Conservation (phyloP, 1,139 yeast species). For the Debaryomyces psychrophilus region DNA sequence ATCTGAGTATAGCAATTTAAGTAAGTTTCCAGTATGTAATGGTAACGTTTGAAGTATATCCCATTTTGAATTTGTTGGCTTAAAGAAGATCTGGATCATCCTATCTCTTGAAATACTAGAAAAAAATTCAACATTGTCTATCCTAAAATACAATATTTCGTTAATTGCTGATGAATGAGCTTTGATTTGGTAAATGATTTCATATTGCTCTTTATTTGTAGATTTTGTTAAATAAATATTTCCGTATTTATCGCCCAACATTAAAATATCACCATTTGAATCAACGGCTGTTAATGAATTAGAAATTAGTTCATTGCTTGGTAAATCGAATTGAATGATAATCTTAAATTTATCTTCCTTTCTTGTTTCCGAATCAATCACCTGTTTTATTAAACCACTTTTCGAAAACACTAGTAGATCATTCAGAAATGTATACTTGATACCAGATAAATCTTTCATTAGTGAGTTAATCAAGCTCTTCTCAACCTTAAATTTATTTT, state of each 20-base stretch:
- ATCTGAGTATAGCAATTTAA: constrained; percentile 36
- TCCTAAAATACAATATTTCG: constrained; percentile 39
- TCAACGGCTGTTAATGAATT: constrained; percentile 36
- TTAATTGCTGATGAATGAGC: constrained; percentile 57
- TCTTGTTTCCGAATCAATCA: constrained; percentile 14
- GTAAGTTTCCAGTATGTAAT: constrained; percentile 58
- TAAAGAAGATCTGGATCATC: constrained; percentile 57
- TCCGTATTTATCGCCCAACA: constrained; percentile 55
- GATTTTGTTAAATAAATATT: constrained; percentile 29
- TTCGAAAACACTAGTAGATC: constrained; percentile 44
- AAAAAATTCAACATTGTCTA: constrained; percentile 28
- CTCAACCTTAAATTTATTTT: constrained; percentile 12
- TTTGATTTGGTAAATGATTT: constrained; percentile 27
- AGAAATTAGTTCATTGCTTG: constrained; percentile 29
- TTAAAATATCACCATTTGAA: constrained; percentile 23
- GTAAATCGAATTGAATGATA: constrained; percentile 24
- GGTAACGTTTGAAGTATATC: constrained; percentile 58
- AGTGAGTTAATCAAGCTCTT: constrained; percentile 35
- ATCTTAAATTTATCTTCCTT: constrained; percentile 17
- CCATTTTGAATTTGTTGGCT: constrained; percentile 37
- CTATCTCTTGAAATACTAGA: constrained; percentile 61
- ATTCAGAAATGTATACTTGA: constrained; percentile 32
- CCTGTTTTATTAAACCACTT: constrained; percentile 37
- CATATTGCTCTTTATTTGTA: constrained; percentile 14
- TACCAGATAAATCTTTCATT: constrained; percentile 39